Evolutionary conservation across 192 early-diverging fungal species (phyloP), one percentile per base, ranked within the genome.

Genomic region (Rhizoclosmatium globosum): DNA sequence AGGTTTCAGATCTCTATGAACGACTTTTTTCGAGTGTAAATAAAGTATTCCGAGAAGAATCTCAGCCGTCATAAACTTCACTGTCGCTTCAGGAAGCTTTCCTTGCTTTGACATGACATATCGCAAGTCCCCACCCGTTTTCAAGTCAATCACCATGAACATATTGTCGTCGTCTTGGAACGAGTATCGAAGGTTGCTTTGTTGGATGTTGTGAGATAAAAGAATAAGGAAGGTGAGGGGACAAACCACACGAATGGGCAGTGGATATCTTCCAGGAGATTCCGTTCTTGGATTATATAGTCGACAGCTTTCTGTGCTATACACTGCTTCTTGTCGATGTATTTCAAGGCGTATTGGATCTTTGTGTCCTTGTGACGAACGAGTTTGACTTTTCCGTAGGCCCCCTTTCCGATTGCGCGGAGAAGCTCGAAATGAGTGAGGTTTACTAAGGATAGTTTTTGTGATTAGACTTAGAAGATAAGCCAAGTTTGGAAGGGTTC

Each of bases 301-400:
- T 95, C 88, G 4, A 96, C 89, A 0, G 96, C 93, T 64, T 89
- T 84, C 90, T 92, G 94, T 70, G 89, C 82, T 42, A 98, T 96
- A 80, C 96, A 97, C 76, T 93, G 90, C 89, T 31, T 84, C 88
- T 87, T 97, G 89, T 93, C 95, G 89, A 98, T 98, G 83, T 98
- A 98, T 84, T 98, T 98, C 56, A 98, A 88, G 15, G 97, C 97
- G 64, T 94, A 98, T 56, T 94, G 84, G 62, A 89, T 85, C 71
- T 92, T 89, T 1, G 92, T 90, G 3, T 85, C 81, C 74, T 93
- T 94, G 82, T 97, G 95, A 83, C 98, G 93, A 0, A 99, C 96
- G 0, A 99, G 93, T 23, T 95, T 92, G 60, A 97, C 70, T 87
- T 97, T 99, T 69, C 97, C 97, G 81, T 98, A 98, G 2, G 96